phyloP scores from a whole-genome alignment of 768 basidiomycete genomes.

The Lactifluus piperatus region DNA sequence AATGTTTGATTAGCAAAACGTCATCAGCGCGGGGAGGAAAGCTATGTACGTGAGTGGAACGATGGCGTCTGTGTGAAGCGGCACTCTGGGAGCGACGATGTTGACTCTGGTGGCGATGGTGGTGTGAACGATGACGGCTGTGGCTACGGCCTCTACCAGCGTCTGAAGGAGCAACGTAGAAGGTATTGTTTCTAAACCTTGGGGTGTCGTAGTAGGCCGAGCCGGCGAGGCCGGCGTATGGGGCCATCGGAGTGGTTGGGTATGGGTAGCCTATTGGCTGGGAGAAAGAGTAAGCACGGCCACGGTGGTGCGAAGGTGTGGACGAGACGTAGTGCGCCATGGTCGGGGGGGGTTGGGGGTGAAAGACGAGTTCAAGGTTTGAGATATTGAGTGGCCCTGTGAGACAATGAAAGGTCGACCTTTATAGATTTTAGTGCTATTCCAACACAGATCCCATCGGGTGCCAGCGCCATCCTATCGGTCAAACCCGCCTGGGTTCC shows the following conservation, averaged over 20 bases:
- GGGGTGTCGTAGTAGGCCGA: slow-evolving; percentile 3
- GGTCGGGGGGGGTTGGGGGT: neutral
- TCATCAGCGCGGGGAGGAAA: too few relatives aligned
- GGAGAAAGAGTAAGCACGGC: slow-evolving; percentile 21
- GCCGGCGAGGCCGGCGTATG: slow-evolving; percentile 11
- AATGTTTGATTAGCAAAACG: neutral
- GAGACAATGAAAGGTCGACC: neutral
- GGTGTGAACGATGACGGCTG: slow-evolving; percentile 17
- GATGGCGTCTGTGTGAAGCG: slow-evolving; percentile 2
- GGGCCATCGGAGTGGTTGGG: slow-evolving; percentile 21
- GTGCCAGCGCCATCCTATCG: neutral
- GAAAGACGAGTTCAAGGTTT: slow-evolving; percentile 1
- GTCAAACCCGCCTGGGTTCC: neutral
- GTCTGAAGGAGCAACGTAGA: slow-evolving; percentile 19
- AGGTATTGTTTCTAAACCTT: slow-evolving; percentile 2
- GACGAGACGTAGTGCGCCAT: slow-evolving; percentile 25
- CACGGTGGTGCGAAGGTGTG: slow-evolving; percentile 20
- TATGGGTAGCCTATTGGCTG: slow-evolving; percentile 16
- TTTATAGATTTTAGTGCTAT: neutral
- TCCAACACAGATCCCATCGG: slow-evolving; percentile 2
- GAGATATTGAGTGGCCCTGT: neutral
- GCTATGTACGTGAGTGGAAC: slow-evolving; percentile 17
- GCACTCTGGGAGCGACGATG: slow-evolving; percentile 17
- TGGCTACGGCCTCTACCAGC: slow-evolving; percentile 19
- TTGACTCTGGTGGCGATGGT: slow-evolving; percentile 9